phyloP scores from a whole-genome alignment of 2,329 filamentous ascomycete genomes.

The Aspergillus fumigatus region DNA sequence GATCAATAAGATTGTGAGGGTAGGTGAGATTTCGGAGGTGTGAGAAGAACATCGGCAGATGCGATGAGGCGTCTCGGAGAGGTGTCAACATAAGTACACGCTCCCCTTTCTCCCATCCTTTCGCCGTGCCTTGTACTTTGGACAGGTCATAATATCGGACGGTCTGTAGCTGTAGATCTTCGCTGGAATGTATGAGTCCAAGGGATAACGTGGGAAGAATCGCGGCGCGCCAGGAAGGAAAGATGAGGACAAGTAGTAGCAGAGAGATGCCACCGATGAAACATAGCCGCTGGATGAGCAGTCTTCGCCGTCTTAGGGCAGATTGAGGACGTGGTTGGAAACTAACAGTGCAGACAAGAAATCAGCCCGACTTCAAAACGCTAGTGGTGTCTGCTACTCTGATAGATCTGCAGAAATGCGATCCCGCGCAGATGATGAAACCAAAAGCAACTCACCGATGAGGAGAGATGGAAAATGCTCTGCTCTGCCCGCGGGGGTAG shows the following conservation, averaged over 20 bases:
- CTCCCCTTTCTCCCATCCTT: constrained; percentile 95
- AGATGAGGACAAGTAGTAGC: constrained; percentile 64
- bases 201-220: constrained; percentile 61
- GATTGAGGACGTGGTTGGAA: constrained; percentile 81
- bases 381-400: background rate
- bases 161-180: constrained; percentile 80
- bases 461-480: constrained; percentile 79
- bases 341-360: constrained; percentile 41
- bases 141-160: constrained; percentile 95
- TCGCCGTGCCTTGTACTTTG: constrained; percentile 83
- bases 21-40: constrained; percentile 96
- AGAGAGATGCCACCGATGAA: constrained; percentile 53
- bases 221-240: constrained; percentile 66
- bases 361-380: background rate
- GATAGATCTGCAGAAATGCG: background rate
- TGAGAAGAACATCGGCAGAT: constrained; percentile 97
- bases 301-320: constrained; percentile 67
- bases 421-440: background rate
- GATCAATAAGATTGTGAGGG: constrained; percentile 90
- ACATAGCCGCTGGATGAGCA: constrained; percentile 65
- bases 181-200: constrained; percentile 62
- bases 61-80: constrained; percentile 83
- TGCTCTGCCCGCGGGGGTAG: constrained; percentile 65
- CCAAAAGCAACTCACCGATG: constrained; percentile 62
- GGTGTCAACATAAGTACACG: constrained; percentile 92